Base-by-base conservation (phyloP, 768 basidiomycete genomes). In the Russula abietina region DNA sequence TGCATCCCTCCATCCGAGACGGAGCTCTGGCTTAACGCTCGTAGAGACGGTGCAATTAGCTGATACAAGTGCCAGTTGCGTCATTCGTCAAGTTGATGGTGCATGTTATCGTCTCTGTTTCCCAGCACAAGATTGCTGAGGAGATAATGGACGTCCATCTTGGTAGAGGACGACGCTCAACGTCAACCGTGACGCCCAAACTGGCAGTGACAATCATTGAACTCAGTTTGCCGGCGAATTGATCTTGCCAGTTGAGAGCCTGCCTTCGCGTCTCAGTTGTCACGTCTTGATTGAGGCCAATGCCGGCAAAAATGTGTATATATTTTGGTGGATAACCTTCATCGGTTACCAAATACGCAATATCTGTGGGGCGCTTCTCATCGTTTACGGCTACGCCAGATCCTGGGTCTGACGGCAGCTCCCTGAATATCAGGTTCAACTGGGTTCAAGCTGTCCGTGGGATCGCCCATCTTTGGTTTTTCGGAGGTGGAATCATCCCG, bases 171-270 rank as follows among this genome's bases (percentile, higher is more conserved):
- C 56, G 26, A 49, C 63, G 57, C 63, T 56, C 63, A 56, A 22
- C 45, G 63, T 64, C 63, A 64, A 17, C 14, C 14, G 14, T 39
- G 59, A 36, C 63, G 59, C 63, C 59, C 53, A 32, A 49, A 60
- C 55, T 60, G 52, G 63, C 48, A 64, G 39, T 60, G 63, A 60
- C 63, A 64, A 60, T 64, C 63, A 60, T 60, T 64, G 63, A 64
- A 64, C 54, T 64, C 63, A 64, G 63, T 56, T 64, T 64, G 62
- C 58, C 62, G 63, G 51, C 32, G 53, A 64, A 60, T 64, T 50
- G 54, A 48, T 56, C 9, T 50, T 43, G 39, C 32, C 52, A 48
- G 38, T 38, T 53, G n/a, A 57, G 38, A 43, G 48, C 32, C 53
- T 28, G 53, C 54, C 33, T 51, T 51, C 54, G 54, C 59, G 56